Percentiles rank a stretch among this genome's conserved stretches.
Evolutionary conservation across 441 rosid genomes (phyloP).

Genomic region (Capsella rubella): DNA sequence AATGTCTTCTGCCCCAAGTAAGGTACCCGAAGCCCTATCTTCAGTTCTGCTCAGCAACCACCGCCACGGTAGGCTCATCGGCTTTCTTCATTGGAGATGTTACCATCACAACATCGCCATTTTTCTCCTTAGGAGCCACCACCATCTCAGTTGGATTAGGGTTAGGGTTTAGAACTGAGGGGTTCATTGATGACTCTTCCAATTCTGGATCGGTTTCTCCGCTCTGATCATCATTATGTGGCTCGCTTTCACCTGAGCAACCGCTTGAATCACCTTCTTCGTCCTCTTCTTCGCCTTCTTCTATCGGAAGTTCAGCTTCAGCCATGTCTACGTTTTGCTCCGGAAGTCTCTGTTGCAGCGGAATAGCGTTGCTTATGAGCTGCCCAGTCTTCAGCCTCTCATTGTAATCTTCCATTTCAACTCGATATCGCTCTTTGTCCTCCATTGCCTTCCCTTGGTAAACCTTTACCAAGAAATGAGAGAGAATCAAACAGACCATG

Average conservation of each 20-base stretch:
- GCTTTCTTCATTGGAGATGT: constrained; percentile 26
- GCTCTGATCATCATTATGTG: constrained; percentile 60
- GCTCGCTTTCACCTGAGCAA: constrained; percentile 59
- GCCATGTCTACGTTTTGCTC: constrained; percentile 55
- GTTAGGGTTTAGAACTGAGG: constrained; percentile 21
- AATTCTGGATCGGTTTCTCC: constrained; percentile 53
- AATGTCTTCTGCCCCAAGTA: constrained; percentile 31
- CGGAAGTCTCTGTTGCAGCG: constrained; percentile 75
- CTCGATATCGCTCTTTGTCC: constrained; percentile 89
- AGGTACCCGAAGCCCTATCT: constrained; percentile 12
- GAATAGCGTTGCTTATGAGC: constrained; percentile 70
- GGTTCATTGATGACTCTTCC: constrained; percentile 35
- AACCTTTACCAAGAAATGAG: constrained; percentile 49
- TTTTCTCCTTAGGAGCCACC: constrained; percentile 36
- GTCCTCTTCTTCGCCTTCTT: constrained; percentile 61
- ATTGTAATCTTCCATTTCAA: constrained; percentile 86
- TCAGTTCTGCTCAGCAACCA: constrained; percentile 39
- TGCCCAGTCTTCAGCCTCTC: constrained; percentile 68
- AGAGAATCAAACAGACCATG: constrained; percentile 24
- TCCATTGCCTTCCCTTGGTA: constrained; percentile 82
- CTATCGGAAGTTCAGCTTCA: constrained; percentile 58
- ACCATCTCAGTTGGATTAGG: constrained; percentile 22
- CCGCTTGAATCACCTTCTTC: constrained; percentile 65
- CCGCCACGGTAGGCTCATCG: constrained; percentile 14
- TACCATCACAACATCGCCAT: constrained; percentile 30